Percentiles rank a stretch among this genome's conserved stretches.
phyloP scores from a whole-genome alignment of 1,284 basidiomycete species.

The Ganoderma leucocontextum region DNA sequence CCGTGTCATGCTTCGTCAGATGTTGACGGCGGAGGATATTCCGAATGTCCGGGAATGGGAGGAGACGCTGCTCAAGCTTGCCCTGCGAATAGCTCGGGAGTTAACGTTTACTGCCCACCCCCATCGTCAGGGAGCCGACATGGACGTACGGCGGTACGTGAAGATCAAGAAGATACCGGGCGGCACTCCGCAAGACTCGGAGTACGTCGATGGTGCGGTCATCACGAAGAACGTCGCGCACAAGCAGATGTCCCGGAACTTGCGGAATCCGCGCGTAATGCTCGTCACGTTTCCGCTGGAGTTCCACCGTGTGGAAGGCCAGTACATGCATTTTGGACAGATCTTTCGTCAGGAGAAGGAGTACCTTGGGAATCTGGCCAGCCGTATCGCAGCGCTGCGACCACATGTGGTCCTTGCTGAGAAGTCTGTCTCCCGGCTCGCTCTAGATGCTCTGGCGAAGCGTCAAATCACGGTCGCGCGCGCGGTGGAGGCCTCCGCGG shows the following conservation, averaged over 20 bases:
- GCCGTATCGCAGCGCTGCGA: slow-evolving; percentile 88
- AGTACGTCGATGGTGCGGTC: slow-evolving; percentile 97
- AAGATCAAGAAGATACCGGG: slow-evolving; percentile 99
- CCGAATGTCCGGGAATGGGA: slow-evolving; percentile 89
- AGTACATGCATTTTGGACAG: slow-evolving; percentile 94
- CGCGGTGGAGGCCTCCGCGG: slow-evolving; percentile 88
- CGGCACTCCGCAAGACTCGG: slow-evolving; percentile 90
- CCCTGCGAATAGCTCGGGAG: slow-evolving; percentile 80
- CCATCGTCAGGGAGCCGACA: slow-evolving; percentile 86
- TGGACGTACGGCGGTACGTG: slow-evolving; percentile 94
- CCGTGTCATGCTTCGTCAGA: slow-evolving; percentile 88
- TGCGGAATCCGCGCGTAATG: slow-evolving; percentile 91
- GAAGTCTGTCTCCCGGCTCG: slow-evolving; percentile 91
- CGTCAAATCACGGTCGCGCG: slow-evolving; percentile 93
- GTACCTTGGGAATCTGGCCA: slow-evolving; percentile 90
- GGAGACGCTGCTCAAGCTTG: slow-evolving; percentile 80
- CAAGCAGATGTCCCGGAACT: slow-evolving; percentile 82
- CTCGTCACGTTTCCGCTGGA: slow-evolving; percentile 96
- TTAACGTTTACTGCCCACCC: slow-evolving; percentile 79
- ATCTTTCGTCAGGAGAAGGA: slow-evolving; percentile 95
- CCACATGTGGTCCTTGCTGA: slow-evolving; percentile 95
- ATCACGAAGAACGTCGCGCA: slow-evolving; percentile 99
- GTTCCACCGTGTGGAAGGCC: slow-evolving; percentile 92
- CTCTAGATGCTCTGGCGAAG: slow-evolving; percentile 88
- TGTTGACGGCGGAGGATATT: slow-evolving; percentile 81